Base-by-base conservation (phyloP, 1,284 basidiomycete species). In the Irpex sp. region DNA sequence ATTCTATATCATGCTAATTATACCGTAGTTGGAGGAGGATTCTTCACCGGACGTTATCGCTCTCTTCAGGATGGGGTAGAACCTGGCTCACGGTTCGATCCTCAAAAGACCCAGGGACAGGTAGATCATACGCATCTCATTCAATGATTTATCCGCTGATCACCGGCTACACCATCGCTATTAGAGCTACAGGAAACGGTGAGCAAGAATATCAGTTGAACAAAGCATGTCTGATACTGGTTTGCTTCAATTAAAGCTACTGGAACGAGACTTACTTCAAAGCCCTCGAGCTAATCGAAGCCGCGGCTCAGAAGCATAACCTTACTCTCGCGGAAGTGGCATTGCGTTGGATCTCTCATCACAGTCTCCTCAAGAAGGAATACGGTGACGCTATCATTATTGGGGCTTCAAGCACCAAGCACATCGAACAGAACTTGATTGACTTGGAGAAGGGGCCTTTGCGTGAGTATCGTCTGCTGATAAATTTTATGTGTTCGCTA, bases 361-460 rank as follows among this genome's bases (percentile, higher is more conserved):
- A 75, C 62, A 72, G 71, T 37, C 46, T 66, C 26, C 61, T 75
- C 53, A 68, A 67, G 62, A 61, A 66, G 31, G 63, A 65, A 58
- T 65, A 75, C 43, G 78, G 78, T 1, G 62, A 65, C 31, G 59
- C 64, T 15, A 36, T 65, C 47, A 59, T 65, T 0, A 65, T 65
- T 35, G 64, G 65, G 17, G 62, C 59, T 19, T 61, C 62, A 3
- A 61, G 59, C 33, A 11, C 58, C 2, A 55, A 61, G 49, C 65
- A 63, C 49, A 61, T 65, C 49, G 59, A 65, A 19, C 64, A 83
- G 79, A 87, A 86, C 65, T 67, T 85, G 56, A 36, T 77, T 21
- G 83, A 86, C 65, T 70, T 85, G 15, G 84, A 86, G 72, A 86
- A 87, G 67, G 84, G 83, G 0, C 83, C 83, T 2, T 69, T 84